These are phyloP conservation scores for Carpinus viminea DNA, from an alignment of 306 rosid genomes.

Conservation along the genomic window DNA sequence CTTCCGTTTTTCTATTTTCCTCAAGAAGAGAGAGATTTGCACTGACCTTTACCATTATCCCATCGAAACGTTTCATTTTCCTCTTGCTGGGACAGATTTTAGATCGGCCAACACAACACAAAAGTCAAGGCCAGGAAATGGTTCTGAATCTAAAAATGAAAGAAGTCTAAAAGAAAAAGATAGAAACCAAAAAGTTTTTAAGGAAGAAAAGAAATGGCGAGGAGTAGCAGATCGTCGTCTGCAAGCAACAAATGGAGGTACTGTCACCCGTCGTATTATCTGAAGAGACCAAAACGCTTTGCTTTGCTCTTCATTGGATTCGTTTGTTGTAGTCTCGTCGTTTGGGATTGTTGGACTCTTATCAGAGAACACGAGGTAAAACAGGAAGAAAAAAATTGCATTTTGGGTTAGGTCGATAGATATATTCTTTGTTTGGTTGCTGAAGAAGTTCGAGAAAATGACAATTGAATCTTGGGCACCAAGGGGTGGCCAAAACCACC, in stretches of 20 bases:
- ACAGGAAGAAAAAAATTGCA: not conserved
- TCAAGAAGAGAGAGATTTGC: too few species aligned
- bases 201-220: conserved; percentile 47
- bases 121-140: not conserved
- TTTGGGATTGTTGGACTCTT: conserved; percentile 94
- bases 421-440: conserved; percentile 15
- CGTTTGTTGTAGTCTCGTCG: conserved; percentile 54
- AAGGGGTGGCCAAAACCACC: too few species aligned
- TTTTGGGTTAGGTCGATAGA: not conserved
- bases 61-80: not conserved
- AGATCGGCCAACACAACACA: not conserved
- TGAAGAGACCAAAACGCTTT: conserved; percentile 84
- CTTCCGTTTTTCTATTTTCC: too few species aligned
- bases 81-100: not conserved
- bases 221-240: conserved; percentile 60
- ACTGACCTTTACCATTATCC: not conserved
- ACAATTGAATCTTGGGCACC: not conserved
- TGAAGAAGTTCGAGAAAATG: conserved; percentile 1
- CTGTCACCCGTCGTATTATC: conserved; percentile 76
- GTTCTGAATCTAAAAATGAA: conserved; percentile 15
- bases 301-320: conserved; percentile 85
- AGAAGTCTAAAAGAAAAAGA: conserved; percentile 22
- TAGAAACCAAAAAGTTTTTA: not conserved
- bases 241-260: conserved; percentile 59
- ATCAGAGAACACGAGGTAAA: conserved; percentile 83